These are phyloP conservation scores for Fusarium verticillioides DNA, from an alignment of 2,329 filamentous ascomycete species.

Conservation along the genomic window DNA sequence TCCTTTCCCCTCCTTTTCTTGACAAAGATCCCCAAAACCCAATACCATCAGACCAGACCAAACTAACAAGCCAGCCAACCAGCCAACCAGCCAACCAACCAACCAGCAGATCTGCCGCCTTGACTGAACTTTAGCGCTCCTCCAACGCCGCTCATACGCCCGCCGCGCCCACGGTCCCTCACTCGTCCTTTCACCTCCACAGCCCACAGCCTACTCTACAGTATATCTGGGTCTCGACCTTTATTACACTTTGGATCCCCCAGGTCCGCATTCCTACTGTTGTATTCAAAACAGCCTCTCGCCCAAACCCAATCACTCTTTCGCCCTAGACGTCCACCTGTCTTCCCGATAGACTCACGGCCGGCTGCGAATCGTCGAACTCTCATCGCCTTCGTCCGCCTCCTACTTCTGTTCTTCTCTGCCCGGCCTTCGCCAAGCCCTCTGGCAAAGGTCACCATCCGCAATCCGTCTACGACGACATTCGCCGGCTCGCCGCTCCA, in stretches of 20 bases:
- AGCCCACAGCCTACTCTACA: slow-evolving; percentile 28
- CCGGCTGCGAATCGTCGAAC: slow-evolving; percentile 40
- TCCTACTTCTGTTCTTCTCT: slow-evolving; percentile 6
- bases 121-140: slow-evolving; percentile 37
- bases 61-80: not conserved
- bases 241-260: slow-evolving; percentile 41
- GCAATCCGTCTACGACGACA: slow-evolving; percentile 38
- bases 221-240: slow-evolving; percentile 32
- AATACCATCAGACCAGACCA: slow-evolving; percentile 23
- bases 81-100: slow-evolving; percentile 18
- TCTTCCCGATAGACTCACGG: slow-evolving; percentile 37
- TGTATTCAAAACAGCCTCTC: slow-evolving; percentile 25
- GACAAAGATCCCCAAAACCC: slow-evolving; percentile 32
- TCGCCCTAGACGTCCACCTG: slow-evolving; percentile 18
- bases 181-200: slow-evolving; percentile 25
- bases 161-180: slow-evolving; percentile 24
- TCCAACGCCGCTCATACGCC: slow-evolving; percentile 34
- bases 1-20: slow-evolving; percentile 28
- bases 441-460: slow-evolving; percentile 33
- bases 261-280: slow-evolving; percentile 40
- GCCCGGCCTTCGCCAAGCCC: slow-evolving; percentile 31
- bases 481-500: slow-evolving; percentile 33
- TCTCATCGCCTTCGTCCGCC: slow-evolving; percentile 28
- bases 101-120: slow-evolving; percentile 38
- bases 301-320: slow-evolving; percentile 16